Conservation (phyloP, 2,329 filamentous ascomycete genomes). For the Fusarium sp. region DNA sequence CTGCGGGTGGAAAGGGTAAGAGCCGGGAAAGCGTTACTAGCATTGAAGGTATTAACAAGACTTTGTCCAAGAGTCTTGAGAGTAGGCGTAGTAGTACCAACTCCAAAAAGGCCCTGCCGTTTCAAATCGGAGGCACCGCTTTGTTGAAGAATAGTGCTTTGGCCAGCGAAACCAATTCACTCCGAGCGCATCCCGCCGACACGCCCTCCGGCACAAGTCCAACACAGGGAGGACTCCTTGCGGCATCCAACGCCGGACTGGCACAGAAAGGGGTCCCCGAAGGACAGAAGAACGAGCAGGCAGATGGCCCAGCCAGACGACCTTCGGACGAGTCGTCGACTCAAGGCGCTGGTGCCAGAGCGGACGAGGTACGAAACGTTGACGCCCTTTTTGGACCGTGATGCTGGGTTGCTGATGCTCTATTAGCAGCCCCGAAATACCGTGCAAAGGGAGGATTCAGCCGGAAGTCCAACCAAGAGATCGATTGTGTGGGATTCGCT, state of each 20-base stretch:
- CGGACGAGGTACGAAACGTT: slow-evolving; percentile 66
- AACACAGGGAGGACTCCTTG: slow-evolving; percentile 50
- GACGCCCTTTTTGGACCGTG: slow-evolving; percentile 65
- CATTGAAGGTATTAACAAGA: slow-evolving; percentile 80
- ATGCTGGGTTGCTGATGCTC: slow-evolving; percentile 53
- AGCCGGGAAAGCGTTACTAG: slow-evolving; percentile 62
- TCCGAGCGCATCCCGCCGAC: slow-evolving; percentile 62
- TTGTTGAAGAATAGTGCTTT: slow-evolving; percentile 63
- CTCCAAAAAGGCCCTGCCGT: slow-evolving; percentile 79
- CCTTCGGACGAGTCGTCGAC: slow-evolving; percentile 45
- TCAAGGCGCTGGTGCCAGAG: slow-evolving; percentile 41
- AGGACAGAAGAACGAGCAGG: slow-evolving; percentile 33
- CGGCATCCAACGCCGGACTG: slow-evolving; percentile 37
- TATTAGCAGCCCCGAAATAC: slow-evolving; percentile 44
- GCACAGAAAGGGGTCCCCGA: slow-evolving; percentile 25
- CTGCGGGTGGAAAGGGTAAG: slow-evolving; percentile 59
- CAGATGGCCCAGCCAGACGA: slow-evolving; percentile 37
- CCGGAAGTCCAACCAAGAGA: slow-evolving; percentile 58
- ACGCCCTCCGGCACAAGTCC: slow-evolving; percentile 57
- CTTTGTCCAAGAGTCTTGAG: slow-evolving; percentile 87
- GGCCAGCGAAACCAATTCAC: slow-evolving; percentile 69
- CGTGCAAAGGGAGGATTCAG: slow-evolving; percentile 55
- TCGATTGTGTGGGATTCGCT: slow-evolving; percentile 72
- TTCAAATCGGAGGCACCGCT: slow-evolving; percentile 58
- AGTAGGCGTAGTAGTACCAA: slow-evolving; percentile 89